phyloP scores from a whole-genome alignment of 169 alveolate genomes.

The Plasmodium knowlesi region DNA sequence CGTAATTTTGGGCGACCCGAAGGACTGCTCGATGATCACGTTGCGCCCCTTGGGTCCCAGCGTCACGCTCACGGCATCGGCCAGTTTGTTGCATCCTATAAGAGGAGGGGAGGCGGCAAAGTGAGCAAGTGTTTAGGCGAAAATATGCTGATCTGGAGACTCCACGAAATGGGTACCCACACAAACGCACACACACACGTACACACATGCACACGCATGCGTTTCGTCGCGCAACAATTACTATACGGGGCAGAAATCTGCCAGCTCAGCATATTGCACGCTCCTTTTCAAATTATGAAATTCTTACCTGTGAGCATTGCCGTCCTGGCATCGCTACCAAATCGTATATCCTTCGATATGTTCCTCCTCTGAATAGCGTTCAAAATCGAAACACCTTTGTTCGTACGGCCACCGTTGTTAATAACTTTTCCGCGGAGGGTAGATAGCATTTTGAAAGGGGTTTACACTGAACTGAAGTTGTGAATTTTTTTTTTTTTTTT shows the following conservation, averaged over 20 bases:
- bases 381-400: slow-evolving; percentile 35
- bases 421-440: slow-evolving; percentile 59
- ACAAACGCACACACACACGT: background rate
- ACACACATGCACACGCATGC: background rate
- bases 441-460: slow-evolving; percentile 36
- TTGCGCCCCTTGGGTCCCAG: slow-evolving; percentile 99
- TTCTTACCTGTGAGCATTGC: slow-evolving; percentile 82
- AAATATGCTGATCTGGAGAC: background rate
- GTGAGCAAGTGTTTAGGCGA: background rate
- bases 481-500: background rate
- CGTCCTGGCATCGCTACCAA: slow-evolving; percentile 84
- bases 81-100: slow-evolving; percentile 95
- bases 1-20: slow-evolving; percentile 97
- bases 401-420: background rate
- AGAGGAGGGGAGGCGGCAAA: background rate
- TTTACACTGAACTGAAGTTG: background rate
- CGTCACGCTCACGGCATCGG: slow-evolving; percentile 99
- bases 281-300: background rate
- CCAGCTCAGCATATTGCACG: background rate
- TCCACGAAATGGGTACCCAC: background rate
- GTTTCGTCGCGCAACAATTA: background rate
- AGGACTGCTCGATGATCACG: slow-evolving; percentile 96
- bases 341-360: slow-evolving; percentile 82
- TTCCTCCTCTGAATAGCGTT: slow-evolving; percentile 67
- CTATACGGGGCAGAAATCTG: background rate